Conservation (phyloP, 1,284 basidiomycete species). For the Peniophora sp. region DNA sequence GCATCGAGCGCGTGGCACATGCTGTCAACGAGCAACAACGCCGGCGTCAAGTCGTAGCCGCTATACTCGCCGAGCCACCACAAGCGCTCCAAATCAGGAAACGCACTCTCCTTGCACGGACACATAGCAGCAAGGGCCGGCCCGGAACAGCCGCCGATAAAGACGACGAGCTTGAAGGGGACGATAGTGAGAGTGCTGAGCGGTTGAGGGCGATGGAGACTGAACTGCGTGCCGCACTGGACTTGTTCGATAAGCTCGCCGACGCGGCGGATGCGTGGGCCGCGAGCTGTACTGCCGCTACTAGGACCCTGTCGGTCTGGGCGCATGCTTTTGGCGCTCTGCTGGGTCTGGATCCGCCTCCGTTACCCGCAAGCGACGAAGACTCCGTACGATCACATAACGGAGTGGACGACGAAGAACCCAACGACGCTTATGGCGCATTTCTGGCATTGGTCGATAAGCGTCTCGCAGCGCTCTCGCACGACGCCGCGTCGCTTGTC, state of each 20-base stretch:
- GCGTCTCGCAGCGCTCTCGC: constrained; percentile 44
- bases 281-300: neutral
- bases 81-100: neutral
- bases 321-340: neutral
- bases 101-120: constrained; percentile 1
- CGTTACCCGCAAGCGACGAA: neutral
- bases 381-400: neutral
- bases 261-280: neutral
- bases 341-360: no score
- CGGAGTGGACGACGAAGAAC: constrained; percentile 26
- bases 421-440: constrained; percentile 64
- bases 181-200: constrained; percentile 41
- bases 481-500: constrained; percentile 42
- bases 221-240: constrained; percentile 32
- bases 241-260: neutral
- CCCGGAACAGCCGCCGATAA: constrained; percentile 48
- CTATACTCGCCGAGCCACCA: constrained; percentile 35
- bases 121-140: constrained; percentile 49
- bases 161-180: constrained; percentile 21
- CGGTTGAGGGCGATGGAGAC: constrained; percentile 46
- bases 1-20: constrained; percentile 72
- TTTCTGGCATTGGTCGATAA: constrained; percentile 53
- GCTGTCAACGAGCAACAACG: constrained; percentile 85
- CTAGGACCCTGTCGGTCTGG: neutral
- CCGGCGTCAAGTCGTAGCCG: constrained; percentile 78